Conservation (phyloP, 1,284 basidiomycete genomes). For the Apiotrichum laibachii region DNA sequence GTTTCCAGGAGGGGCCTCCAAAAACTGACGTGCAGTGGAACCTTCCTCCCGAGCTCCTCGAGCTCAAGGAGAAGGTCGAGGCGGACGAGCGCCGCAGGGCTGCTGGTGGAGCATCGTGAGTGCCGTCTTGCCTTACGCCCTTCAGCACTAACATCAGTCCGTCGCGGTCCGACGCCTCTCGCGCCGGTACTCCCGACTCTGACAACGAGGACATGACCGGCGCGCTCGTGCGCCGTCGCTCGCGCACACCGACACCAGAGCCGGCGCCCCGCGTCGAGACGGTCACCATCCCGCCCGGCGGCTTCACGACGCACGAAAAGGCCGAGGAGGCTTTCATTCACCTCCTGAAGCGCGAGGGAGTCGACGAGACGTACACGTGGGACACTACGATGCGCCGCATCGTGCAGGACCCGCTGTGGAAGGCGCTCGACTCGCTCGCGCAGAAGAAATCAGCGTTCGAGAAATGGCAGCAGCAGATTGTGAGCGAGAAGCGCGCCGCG, state of each 20-base stretch:
- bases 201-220: slow-evolving; percentile 1
- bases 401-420: slow-evolving; percentile 96
- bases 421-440: slow-evolving; percentile 84
- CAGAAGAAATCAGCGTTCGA: slow-evolving; percentile 93
- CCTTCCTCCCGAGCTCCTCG: slow-evolving; percentile 80
- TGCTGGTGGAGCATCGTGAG: slow-evolving; percentile 31
- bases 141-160: slow-evolving; percentile 11
- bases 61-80: slow-evolving; percentile 76
- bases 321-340: slow-evolving; percentile 92
- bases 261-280: slow-evolving; percentile 19
- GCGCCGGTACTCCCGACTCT: slow-evolving; percentile 17
- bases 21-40: slow-evolving; percentile 64
- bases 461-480: slow-evolving; percentile 57
- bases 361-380: slow-evolving; percentile 94
- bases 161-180: slow-evolving; percentile 4
- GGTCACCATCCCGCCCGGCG: slow-evolving; percentile 75
- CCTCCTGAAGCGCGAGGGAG: slow-evolving; percentile 79
- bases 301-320: slow-evolving; percentile 78
- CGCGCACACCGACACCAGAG: slow-evolving; percentile 9
- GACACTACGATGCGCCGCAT: slow-evolving; percentile 96
- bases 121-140: not conserved
- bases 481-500: slow-evolving; percentile 71
- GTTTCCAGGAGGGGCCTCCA: not conserved
- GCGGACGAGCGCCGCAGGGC: slow-evolving; percentile 57
- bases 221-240: slow-evolving; percentile 10